These are phyloP conservation scores for Penicillium herquei DNA, from an alignment of 495 filamentous ascomycete genomes.

Conservation along the genomic window DNA sequence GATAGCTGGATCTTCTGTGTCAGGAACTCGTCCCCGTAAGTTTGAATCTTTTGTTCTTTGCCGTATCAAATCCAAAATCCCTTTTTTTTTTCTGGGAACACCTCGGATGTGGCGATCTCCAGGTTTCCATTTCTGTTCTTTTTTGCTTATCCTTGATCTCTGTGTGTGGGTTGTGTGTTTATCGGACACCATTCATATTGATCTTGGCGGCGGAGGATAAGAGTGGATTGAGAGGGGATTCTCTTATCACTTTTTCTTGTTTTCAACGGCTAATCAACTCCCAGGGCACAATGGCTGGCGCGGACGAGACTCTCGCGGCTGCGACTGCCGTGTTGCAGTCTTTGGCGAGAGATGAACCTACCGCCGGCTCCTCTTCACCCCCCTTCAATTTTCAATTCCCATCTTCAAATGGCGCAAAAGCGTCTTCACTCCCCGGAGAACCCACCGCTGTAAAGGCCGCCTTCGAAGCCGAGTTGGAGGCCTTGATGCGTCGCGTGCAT, in stretches of 20 bases:
- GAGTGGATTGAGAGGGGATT: too few species aligned
- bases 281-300: slow-evolving; percentile 53
- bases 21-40: slow-evolving; percentile 39
- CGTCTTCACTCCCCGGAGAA: slow-evolving; percentile 63
- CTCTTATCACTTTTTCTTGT: slow-evolving; percentile 7
- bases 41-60: slow-evolving; percentile 3
- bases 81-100: slow-evolving; percentile 1
- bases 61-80: too few species aligned
- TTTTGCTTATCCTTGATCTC: background rate
- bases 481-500: slow-evolving; percentile 65
- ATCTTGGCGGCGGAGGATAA: background rate
- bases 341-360: slow-evolving; percentile 53
- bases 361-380: slow-evolving; percentile 37
- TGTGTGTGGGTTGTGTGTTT: background rate
- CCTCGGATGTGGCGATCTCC: background rate
- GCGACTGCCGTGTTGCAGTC: slow-evolving; percentile 62
- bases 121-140: background rate
- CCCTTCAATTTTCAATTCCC: slow-evolving; percentile 40
- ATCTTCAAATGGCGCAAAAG: slow-evolving; percentile 40
- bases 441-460: slow-evolving; percentile 60
- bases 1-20: slow-evolving; percentile 35
- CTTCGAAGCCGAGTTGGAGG: slow-evolving; percentile 69
- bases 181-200: background rate
- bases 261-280: slow-evolving; percentile 26
- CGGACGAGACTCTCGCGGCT: slow-evolving; percentile 61